Evolutionary conservation across 2,329 filamentous ascomycete genomes (phyloP).

Genomic region (Metarhizium sp.): DNA sequence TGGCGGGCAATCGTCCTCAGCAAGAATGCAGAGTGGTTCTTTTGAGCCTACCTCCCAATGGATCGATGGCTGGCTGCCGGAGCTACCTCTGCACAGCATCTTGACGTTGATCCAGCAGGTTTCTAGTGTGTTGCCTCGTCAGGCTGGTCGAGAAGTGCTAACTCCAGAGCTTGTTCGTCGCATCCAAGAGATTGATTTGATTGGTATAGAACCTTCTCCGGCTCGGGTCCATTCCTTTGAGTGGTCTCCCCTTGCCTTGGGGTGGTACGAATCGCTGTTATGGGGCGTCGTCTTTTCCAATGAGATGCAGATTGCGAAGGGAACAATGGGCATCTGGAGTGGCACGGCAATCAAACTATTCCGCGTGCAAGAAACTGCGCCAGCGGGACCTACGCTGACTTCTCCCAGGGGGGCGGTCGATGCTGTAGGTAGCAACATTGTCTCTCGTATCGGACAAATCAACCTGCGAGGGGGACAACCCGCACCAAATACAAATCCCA

Average conservation of each 20-base stretch:
- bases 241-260: constrained; percentile 82
- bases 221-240: constrained; percentile 83
- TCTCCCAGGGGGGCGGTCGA: constrained; percentile 87
- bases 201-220: constrained; percentile 64
- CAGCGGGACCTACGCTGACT: constrained; percentile 69
- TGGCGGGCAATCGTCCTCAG: constrained; percentile 50
- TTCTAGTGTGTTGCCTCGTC: constrained; percentile 44
- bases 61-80: constrained; percentile 92
- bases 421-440: constrained; percentile 83
- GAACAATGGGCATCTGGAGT: constrained; percentile 90
- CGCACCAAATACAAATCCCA: constrained; percentile 10
- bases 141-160: constrained; percentile 33
- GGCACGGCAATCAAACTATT: constrained; percentile 83
- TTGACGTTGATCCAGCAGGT: constrained; percentile 66
- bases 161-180: constrained; percentile 38
- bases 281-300: constrained; percentile 90
- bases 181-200: constrained; percentile 53
- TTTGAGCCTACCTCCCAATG: constrained; percentile 77
- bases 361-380: constrained; percentile 74
- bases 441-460: constrained; percentile 74
- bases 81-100: constrained; percentile 80
- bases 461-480: constrained; percentile 49
- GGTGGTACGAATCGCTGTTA: constrained; percentile 91
- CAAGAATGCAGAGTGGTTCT: constrained; percentile 40
- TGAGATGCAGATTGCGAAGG: constrained; percentile 80